phyloP scores from a whole-genome alignment of 2,329 filamentous ascomycete species.

The Triangularia setosa region DNA sequence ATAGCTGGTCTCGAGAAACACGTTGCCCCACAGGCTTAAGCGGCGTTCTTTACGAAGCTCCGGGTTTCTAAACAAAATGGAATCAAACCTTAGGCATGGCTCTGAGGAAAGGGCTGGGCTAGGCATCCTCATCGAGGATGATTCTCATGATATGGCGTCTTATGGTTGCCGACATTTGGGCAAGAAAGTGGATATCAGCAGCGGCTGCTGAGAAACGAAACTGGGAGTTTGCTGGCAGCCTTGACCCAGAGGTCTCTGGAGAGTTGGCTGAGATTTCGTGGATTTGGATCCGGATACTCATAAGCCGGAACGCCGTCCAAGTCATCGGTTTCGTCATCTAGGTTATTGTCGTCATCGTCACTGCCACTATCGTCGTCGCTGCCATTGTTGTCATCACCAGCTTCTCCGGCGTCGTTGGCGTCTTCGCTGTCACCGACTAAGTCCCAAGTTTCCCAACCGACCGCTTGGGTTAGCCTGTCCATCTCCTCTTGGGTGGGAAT shows the following conservation, averaged over 20 bases:
- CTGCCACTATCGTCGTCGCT: too few species aligned
- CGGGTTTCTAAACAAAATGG: background rate
- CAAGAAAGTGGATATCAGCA: background rate
- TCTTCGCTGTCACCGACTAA: too few species aligned
- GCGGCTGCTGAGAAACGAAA: background rate
- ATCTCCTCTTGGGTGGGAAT: background rate
- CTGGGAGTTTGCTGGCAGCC: background rate
- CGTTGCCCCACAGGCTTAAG: background rate
- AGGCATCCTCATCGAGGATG: background rate
- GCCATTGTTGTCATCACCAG: too few species aligned
- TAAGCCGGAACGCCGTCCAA: background rate
- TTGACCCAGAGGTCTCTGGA: background rate
- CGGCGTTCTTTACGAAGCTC: background rate
- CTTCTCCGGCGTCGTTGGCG: too few species aligned
- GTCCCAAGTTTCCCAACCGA: background rate
- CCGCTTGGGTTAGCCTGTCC: background rate
- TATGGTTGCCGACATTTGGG: background rate
- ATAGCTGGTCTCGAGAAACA: background rate
- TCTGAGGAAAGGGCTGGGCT: background rate
- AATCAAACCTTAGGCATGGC: background rate
- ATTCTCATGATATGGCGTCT: background rate
- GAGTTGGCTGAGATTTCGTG: background rate
- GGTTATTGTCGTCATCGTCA: background rate
- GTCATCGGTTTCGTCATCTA: too few species aligned
- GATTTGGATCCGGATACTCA: background rate